Evolutionary conservation across 371 early-diverging fungal genomes (phyloP).

Genomic region (Chytridium lagenaria): DNA sequence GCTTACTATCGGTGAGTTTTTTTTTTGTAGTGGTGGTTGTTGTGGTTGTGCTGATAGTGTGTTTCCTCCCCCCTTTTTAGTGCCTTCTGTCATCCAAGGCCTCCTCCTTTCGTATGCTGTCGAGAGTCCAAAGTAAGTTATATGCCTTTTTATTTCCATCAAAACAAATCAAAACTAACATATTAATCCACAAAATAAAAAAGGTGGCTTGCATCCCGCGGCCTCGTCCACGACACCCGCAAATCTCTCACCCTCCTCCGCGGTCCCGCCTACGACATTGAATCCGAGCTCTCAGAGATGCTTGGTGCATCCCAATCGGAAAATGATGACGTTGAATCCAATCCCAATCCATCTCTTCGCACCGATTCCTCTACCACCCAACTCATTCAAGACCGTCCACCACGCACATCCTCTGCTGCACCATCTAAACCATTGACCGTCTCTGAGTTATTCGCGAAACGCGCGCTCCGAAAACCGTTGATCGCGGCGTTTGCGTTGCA

Average conservation of each 20-base stretch:
- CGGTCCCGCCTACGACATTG: slow-evolving; percentile 27
- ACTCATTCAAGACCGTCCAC: neutral
- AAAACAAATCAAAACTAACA: neutral
- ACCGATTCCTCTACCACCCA: neutral
- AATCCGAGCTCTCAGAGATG: slow-evolving; percentile 37
- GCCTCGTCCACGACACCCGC: slow-evolving; percentile 36
- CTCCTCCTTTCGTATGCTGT: slow-evolving; percentile 71
- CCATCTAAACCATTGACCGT: neutral
- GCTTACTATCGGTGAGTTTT: slow-evolving; percentile 31
- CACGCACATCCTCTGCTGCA: neutral
- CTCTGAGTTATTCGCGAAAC: slow-evolving; percentile 34
- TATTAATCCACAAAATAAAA: neutral
- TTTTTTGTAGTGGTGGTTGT: slow-evolving; percentile 65
- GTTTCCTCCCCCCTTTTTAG: too few relatives aligned
- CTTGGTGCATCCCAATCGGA: slow-evolving; percentile 8
- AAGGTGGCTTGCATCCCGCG: slow-evolving; percentile 45
- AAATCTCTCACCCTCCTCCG: slow-evolving; percentile 39
- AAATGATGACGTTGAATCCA: neutral
- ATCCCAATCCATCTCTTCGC: neutral
- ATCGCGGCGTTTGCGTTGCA: slow-evolving; percentile 55
- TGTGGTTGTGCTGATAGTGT: slow-evolving; percentile 37
- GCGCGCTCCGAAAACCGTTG: slow-evolving; percentile 40
- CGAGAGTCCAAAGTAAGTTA: slow-evolving; percentile 69
- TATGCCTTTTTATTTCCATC: neutral
- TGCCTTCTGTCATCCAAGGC: slow-evolving; percentile 68